A percentile compares a stretch with the other conserved stretches of the same genome.
Evolutionary conservation across 1,139 yeast species (phyloP).

Genomic region (Candida sp.): DNA sequence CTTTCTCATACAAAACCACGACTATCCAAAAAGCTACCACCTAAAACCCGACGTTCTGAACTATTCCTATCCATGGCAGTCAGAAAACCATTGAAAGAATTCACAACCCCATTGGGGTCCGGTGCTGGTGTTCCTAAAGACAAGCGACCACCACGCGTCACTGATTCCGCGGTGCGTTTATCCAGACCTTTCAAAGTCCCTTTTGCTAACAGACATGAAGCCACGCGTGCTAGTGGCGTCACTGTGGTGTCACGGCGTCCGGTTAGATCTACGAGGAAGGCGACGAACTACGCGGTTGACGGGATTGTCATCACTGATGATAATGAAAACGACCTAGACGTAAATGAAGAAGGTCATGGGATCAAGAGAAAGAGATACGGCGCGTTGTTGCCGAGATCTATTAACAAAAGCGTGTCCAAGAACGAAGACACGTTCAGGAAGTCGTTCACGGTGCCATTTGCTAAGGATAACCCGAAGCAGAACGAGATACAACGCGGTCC

Average conservation of each 20-base stretch:
- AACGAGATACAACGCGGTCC: slow-evolving; percentile 38
- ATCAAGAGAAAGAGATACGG: slow-evolving; percentile 41
- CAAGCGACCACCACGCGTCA: slow-evolving; percentile 42
- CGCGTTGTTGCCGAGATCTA: slow-evolving; percentile 53
- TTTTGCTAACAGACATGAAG: slow-evolving; percentile 28
- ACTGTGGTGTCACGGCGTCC: slow-evolving; percentile 21
- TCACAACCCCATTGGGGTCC: slow-evolving; percentile 49
- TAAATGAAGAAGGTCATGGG: slow-evolving; percentile 31
- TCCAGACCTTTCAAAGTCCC: slow-evolving; percentile 49
- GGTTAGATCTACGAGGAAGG: slow-evolving; percentile 21
- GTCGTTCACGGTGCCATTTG: slow-evolving; percentile 57
- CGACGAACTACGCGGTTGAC: slow-evolving; percentile 28
- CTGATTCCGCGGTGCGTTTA: slow-evolving; percentile 37
- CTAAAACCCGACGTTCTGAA: not conserved
- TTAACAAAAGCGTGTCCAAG: slow-evolving; percentile 28
- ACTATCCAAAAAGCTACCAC: not conserved
- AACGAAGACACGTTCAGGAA: slow-evolving; percentile 37
- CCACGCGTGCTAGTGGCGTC: slow-evolving; percentile 16
- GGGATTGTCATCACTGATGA: slow-evolving; percentile 20
- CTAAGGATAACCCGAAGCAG: slow-evolving; percentile 32
- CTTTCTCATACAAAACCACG: not conserved
- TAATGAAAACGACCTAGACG: slow-evolving; percentile 20
- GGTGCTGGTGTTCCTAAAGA: slow-evolving; percentile 51
- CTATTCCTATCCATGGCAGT: slow-evolving; percentile 23
- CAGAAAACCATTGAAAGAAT: slow-evolving; percentile 40